Evolutionary conservation across 1,284 basidiomycete species (phyloP).

Genomic region (Gomphus bonarii): DNA sequence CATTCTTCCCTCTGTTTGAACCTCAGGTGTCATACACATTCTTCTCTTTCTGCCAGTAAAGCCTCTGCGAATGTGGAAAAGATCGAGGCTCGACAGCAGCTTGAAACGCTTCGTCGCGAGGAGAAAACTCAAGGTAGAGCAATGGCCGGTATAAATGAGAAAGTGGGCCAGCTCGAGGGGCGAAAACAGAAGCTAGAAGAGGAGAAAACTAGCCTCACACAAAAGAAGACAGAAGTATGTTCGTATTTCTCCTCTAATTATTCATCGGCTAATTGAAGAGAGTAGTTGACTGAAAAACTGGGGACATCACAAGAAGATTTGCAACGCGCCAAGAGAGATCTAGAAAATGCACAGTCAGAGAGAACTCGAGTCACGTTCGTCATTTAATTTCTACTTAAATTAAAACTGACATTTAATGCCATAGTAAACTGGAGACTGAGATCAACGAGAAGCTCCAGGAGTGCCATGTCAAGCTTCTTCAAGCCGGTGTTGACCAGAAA

Average conservation of each 20-base stretch:
- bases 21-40: background rate
- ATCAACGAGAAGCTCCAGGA: constrained; percentile 85
- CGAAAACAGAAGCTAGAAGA: constrained; percentile 51
- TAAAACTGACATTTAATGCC: constrained; percentile 2
- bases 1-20: background rate
- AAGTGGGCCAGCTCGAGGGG: constrained; percentile 54
- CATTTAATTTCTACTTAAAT: background rate
- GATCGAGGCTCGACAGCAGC: constrained; percentile 78
- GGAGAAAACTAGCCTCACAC: constrained; percentile 46
- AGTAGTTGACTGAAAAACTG: constrained; percentile 55
- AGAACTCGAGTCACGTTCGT: constrained; percentile 60
- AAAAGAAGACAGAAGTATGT: constrained; percentile 51
- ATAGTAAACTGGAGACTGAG: constrained; percentile 78
- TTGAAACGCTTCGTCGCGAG: constrained; percentile 77
- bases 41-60: constrained; percentile 46
- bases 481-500: constrained; percentile 78
- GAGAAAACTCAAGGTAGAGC: constrained; percentile 65
- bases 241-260: background rate
- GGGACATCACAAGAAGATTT: constrained; percentile 43
- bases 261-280: constrained; percentile 4
- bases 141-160: constrained; percentile 57
- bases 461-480: constrained; percentile 76
- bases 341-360: constrained; percentile 69
- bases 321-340: constrained; percentile 50
- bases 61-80: constrained; percentile 68